phyloP scores from a whole-genome alignment of 306 rosid species.

The Amphicarpaea edgeworthii region DNA sequence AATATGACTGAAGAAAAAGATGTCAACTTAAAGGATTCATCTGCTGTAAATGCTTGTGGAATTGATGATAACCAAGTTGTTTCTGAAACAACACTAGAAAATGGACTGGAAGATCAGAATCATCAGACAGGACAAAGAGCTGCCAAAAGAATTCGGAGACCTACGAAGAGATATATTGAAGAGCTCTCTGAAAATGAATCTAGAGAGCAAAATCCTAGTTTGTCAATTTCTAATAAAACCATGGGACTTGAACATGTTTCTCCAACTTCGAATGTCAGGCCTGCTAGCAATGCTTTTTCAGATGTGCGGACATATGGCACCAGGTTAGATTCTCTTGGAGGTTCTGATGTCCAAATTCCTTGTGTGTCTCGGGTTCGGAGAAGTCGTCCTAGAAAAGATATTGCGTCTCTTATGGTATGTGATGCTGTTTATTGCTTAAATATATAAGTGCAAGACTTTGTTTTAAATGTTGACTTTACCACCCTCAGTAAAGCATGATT shows the following conservation, averaged over 20 bases:
- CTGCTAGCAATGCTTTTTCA: conserved; percentile 58
- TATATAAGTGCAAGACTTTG: conserved; percentile 7
- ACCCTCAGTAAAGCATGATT: conserved; percentile 23
- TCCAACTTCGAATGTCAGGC: conserved; percentile 51
- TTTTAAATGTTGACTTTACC: conserved; percentile 21
- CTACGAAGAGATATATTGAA: conserved; percentile 96
- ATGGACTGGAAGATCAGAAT: conserved; percentile 62
- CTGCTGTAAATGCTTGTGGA: conserved; percentile 50
- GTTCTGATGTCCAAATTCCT: conserved; percentile 82
- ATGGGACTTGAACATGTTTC: conserved; percentile 54
- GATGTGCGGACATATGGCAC: conserved; percentile 69
- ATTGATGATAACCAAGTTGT: conserved; percentile 58
- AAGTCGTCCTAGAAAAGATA: conserved; percentile 91
- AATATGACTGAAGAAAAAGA: conserved; percentile 48
- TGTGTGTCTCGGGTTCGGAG: conserved; percentile 89
- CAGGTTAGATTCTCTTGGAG: conserved; percentile 83
- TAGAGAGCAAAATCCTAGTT: conserved; percentile 64
- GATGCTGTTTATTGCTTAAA: conserved; percentile 37
- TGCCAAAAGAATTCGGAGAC: conserved; percentile 89
- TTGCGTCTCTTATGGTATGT: conserved; percentile 80
- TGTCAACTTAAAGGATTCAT: conserved; percentile 53
- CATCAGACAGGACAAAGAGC: conserved; percentile 61
- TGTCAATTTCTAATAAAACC: conserved; percentile 52
- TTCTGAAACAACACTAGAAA: conserved; percentile 59
- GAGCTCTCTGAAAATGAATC: conserved; percentile 88